Conservation (phyloP, 495 filamentous ascomycete genomes). For the Lasiosphaeria ovina region DNA sequence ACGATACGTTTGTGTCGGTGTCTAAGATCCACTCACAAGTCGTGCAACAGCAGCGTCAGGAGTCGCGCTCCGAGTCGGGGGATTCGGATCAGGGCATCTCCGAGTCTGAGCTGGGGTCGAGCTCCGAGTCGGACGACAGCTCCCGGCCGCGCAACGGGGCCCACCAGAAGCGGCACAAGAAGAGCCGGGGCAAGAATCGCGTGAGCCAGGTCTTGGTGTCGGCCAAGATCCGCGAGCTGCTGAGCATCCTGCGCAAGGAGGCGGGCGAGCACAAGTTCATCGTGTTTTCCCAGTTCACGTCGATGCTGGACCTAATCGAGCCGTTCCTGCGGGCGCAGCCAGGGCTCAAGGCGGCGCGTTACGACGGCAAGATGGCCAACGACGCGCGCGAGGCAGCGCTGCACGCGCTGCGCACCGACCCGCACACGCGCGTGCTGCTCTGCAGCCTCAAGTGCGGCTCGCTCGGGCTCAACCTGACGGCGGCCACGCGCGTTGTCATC, state of each 20-base stretch:
- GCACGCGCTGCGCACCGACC: conserved; percentile 63
- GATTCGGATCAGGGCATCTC: conserved; percentile 25
- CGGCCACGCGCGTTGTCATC: conserved; percentile 89
- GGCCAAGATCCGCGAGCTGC: conserved; percentile 84
- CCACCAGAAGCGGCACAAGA: conserved; percentile 8
- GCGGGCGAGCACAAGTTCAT: conserved; percentile 83
- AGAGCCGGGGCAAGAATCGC: conserved; percentile 25
- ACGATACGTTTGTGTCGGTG: conserved; percentile 40
- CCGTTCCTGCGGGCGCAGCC: conserved; percentile 72
- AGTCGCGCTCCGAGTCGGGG: conserved; percentile 18
- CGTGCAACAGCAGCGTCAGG: conserved; percentile 20
- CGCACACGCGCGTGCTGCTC: conserved; percentile 71
- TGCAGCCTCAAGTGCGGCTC: conserved; percentile 93
- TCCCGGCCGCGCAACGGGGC: not conserved
- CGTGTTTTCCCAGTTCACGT: conserved; percentile 94
- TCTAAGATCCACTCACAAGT: conserved; percentile 37
- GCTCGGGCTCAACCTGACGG: conserved; percentile 89
- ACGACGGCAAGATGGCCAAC: conserved; percentile 95
- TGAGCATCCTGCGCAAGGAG: conserved; percentile 78
- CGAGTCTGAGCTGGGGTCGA: conserved; percentile 39
- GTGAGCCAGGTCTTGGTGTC: conserved; percentile 59
- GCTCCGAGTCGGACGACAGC: conserved; percentile 45
- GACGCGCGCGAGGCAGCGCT: conserved; percentile 87
- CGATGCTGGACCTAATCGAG: conserved; percentile 93
- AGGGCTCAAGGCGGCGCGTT: conserved; percentile 75